phyloP scores from a whole-genome alignment of 2,329 filamentous ascomycete species.

The Penicillium sp. region DNA sequence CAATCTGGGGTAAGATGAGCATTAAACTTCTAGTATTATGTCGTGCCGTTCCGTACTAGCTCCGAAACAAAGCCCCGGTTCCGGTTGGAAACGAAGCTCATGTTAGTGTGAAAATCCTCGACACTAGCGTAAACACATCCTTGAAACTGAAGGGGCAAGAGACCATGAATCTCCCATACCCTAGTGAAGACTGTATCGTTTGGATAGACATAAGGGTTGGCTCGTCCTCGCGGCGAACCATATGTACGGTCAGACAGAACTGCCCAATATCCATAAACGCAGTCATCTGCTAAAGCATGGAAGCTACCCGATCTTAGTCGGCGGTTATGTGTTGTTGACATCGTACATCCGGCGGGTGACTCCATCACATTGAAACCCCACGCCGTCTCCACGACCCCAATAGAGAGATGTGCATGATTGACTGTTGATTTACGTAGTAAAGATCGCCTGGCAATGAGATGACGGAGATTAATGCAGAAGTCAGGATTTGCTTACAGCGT shows the following conservation, averaged over 20 bases:
- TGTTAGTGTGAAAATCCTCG: neutral
- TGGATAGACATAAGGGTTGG: neutral
- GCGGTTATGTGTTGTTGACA: neutral
- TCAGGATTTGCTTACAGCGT: neutral
- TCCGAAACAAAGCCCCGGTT: neutral
- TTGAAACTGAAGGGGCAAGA: neutral
- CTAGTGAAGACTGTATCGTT: neutral
- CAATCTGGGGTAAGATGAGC: constrained; percentile 8
- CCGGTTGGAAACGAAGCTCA: constrained; percentile 1
- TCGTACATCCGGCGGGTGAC: constrained; percentile 12
- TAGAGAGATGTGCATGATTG: constrained; percentile 19
- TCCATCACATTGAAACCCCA: constrained; percentile 16
- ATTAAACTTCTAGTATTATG: neutral
- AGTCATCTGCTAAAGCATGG: constrained; percentile 1
- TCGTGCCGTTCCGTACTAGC: neutral
- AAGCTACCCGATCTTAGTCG: neutral
- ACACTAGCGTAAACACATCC: neutral
- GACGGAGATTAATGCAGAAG: neutral
- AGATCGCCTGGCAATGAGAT: constrained; percentile 11
- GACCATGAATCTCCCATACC: neutral
- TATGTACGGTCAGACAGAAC: too few relatives aligned
- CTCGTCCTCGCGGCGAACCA: too few relatives aligned
- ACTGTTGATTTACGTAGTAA: constrained; percentile 6
- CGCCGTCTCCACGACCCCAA: constrained; percentile 16
- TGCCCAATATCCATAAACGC: neutral